Conservation (phyloP, 2,329 filamentous ascomycete species). For the Gliomastix tumulicola region DNA sequence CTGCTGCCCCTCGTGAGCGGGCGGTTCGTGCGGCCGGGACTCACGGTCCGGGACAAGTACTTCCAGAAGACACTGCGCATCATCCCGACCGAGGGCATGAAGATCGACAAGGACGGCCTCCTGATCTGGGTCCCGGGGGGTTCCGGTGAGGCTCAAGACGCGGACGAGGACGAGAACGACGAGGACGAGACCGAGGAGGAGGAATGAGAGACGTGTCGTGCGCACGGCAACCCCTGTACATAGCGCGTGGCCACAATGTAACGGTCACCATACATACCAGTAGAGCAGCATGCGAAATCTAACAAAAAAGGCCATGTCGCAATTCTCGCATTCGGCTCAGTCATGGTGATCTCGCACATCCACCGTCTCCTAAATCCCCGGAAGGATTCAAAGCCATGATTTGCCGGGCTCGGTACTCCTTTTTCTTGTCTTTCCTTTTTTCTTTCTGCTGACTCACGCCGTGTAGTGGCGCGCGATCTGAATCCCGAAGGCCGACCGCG, state of each 20-base stretch:
- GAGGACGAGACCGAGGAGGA: background rate
- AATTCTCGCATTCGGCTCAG: no score
- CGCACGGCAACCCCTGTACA: no score
- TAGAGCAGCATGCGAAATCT: no score
- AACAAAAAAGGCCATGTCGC: no score
- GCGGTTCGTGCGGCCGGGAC: constrained; percentile 61
- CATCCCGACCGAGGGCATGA: constrained; percentile 69
- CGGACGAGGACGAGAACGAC: background rate
- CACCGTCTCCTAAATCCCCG: no score
- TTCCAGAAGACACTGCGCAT: constrained; percentile 87
- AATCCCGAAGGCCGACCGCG: no score
- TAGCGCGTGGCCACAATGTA: no score
- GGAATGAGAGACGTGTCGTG: background rate
- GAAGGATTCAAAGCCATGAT: no score
- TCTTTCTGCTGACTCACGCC: no score
- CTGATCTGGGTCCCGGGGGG: constrained; percentile 49
- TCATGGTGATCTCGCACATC: no score
- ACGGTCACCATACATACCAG: no score
- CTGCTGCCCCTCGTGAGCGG: constrained; percentile 62
- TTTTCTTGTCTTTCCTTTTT: background rate
- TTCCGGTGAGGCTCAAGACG: background rate
- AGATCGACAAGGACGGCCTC: constrained; percentile 56
- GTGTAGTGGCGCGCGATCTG: no score
- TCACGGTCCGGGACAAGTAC: constrained; percentile 81
- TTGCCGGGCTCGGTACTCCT: background rate